Conservation (phyloP, 352 stramenopile species). For the Pythium biforme region DNA sequence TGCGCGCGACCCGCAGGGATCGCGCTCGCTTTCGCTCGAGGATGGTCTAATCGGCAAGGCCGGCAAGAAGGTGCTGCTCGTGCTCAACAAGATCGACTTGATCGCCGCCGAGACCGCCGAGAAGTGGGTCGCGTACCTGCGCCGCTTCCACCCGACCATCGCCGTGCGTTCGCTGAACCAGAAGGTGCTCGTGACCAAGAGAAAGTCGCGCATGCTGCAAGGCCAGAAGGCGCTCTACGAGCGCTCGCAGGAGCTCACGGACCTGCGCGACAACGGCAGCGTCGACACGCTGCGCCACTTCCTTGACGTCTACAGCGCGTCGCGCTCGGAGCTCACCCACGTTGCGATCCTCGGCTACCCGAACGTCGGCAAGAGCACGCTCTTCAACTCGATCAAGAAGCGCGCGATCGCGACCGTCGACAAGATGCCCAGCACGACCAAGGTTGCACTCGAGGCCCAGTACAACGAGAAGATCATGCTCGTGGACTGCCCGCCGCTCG, state of each 20-base stretch:
- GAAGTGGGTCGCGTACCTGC: constrained; percentile 91
- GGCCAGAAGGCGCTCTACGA: constrained; percentile 66
- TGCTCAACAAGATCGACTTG: constrained; percentile 99
- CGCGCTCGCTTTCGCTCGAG: constrained; percentile 92
- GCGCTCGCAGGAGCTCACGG: constrained; percentile 60
- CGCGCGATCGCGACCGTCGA: constrained; percentile 49
- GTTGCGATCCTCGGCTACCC: constrained; percentile 99
- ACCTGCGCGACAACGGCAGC: constrained; percentile 72
- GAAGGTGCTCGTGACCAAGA: constrained; percentile 91
- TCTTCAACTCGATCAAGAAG: constrained; percentile 96
- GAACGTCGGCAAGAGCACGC: constrained; percentile 94
- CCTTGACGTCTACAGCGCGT: constrained; percentile 96
- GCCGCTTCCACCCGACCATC: constrained; percentile 93
- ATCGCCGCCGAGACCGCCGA: constrained; percentile 87
- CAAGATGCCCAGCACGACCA: constrained; percentile 62
- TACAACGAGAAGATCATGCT: constrained; percentile 97
- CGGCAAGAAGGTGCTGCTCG: constrained; percentile 96
- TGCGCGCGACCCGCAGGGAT: constrained; percentile 96
- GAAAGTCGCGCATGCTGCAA: constrained; percentile 75
- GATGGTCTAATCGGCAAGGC: constrained; percentile 92
- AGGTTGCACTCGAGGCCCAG: constrained; percentile 89
- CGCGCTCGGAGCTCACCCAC: constrained; percentile 61
- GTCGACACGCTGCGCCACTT: constrained; percentile 92
- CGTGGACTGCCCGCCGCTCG: constrained; percentile 96
- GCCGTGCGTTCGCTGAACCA: constrained; percentile 80